Evolutionary conservation across 1,284 basidiomycete species (phyloP).

Genomic region (Flammula alnicola): DNA sequence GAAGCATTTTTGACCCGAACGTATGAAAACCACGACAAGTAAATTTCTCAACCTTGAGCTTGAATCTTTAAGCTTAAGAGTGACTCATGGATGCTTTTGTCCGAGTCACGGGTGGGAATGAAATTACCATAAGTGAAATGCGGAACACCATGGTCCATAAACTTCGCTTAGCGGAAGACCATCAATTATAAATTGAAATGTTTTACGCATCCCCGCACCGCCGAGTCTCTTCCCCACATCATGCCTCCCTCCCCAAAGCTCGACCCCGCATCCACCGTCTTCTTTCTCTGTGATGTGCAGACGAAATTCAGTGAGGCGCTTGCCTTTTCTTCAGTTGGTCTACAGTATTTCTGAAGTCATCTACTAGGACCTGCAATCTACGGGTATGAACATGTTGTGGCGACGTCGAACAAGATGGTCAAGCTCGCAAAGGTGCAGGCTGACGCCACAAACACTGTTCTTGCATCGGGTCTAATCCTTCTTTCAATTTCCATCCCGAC

Average conservation of each 20-base stretch:
- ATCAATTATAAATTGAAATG: too few species aligned
- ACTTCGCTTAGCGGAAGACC: too few species aligned
- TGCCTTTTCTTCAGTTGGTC: slow-evolving; percentile 4
- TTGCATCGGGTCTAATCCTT: background rate
- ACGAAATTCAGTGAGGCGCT: slow-evolving; percentile 66
- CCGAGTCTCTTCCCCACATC: slow-evolving; percentile 19
- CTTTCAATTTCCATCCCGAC: slow-evolving; percentile 3
- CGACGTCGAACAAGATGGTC: slow-evolving; percentile 75
- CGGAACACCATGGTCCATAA: too few species aligned
- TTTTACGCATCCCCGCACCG: too few species aligned
- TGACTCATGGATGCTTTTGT: too few species aligned
- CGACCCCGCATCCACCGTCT: slow-evolving; percentile 54
- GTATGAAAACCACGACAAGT: too few species aligned
- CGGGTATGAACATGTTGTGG: slow-evolving; percentile 72
- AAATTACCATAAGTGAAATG: too few species aligned
- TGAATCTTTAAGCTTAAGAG: too few species aligned
- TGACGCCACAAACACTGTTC: background rate
- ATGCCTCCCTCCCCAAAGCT: slow-evolving; percentile 44
- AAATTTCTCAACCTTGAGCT: too few species aligned
- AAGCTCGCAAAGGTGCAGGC: slow-evolving; percentile 69
- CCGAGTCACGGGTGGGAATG: too few species aligned
- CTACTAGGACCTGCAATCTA: slow-evolving; percentile 58
- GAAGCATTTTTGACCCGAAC: too few species aligned
- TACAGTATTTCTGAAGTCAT: background rate
- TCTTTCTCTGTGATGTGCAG: slow-evolving; percentile 85